These are phyloP conservation scores for Craterostigma plantagineum DNA, from an alignment of 257 asterid genomes.

Conservation along the genomic window DNA sequence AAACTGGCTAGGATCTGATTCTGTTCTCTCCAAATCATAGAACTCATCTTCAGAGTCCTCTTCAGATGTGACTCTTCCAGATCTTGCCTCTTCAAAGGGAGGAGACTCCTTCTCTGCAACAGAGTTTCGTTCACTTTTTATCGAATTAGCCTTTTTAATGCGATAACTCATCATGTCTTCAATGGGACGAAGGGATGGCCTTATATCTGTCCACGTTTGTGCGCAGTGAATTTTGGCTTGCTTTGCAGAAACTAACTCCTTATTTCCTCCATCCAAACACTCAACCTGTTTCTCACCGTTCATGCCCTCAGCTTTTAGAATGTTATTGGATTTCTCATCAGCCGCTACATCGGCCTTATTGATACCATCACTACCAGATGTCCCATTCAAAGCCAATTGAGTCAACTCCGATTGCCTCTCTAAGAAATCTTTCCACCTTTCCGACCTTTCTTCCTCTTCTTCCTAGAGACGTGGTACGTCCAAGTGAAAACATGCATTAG, in stretches of 20 bases:
- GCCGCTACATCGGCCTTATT: conserved; percentile 14
- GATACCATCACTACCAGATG: conserved; percentile 10
- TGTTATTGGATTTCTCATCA: conserved; percentile 13
- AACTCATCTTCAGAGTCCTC: conserved; percentile 97
- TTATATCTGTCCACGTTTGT: conserved; percentile 66
- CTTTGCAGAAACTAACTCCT: conserved; percentile 14
- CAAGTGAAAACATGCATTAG: background rate
- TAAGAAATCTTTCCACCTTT: conserved; percentile 83
- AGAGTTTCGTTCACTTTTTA: conserved; percentile 14
- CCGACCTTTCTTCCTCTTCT: conserved; percentile 97
- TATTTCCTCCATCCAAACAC: conserved; percentile 12
- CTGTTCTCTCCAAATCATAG: conserved; percentile 84
- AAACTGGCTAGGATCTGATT: conserved; percentile 31
- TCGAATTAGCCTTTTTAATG: conserved; percentile 29
- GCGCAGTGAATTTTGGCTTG: conserved; percentile 23
- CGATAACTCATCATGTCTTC: conserved; percentile 72
- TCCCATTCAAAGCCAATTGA: conserved; percentile 23
- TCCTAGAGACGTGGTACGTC: conserved; percentile 37
- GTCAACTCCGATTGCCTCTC: conserved; percentile 47
- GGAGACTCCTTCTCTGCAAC: conserved; percentile 21
- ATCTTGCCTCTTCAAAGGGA: conserved; percentile 32
- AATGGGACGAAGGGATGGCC: conserved; percentile 54
- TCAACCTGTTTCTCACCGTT: conserved; percentile 10
- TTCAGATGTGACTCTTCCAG: conserved; percentile 50
- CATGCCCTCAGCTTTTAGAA: conserved; percentile 11